phyloP scores from a whole-genome alignment of 768 basidiomycete genomes.

The Chlorophyllum brunneum region DNA sequence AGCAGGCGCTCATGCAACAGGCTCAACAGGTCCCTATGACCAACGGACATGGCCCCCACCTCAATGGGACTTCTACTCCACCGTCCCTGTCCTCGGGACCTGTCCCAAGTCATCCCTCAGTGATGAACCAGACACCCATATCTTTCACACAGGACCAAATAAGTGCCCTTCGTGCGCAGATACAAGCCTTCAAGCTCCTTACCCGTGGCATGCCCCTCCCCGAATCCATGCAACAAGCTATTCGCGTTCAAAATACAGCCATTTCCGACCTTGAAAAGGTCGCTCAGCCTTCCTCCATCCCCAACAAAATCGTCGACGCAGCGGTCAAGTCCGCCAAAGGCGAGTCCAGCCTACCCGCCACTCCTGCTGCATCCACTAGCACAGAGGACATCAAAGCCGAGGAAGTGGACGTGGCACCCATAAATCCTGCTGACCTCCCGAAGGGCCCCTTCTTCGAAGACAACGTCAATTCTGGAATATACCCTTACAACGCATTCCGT shows the following conservation, averaged over 20 bases:
- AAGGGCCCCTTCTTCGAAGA: slow-evolving; percentile 78
- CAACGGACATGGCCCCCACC: slow-evolving; percentile 47
- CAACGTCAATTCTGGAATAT: slow-evolving; percentile 74
- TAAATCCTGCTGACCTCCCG: slow-evolving; percentile 58
- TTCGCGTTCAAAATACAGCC: slow-evolving; percentile 59
- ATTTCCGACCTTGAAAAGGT: slow-evolving; percentile 63
- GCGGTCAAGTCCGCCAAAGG: slow-evolving; percentile 72
- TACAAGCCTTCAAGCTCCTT: slow-evolving; percentile 76
- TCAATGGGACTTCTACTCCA: slow-evolving; percentile 39
- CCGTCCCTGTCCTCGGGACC: slow-evolving; percentile 46
- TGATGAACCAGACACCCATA: slow-evolving; percentile 62
- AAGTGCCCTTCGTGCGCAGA: slow-evolving; percentile 72
- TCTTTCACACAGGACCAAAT: slow-evolving; percentile 79
- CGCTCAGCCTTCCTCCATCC: slow-evolving; percentile 55
- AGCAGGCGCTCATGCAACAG: slow-evolving; percentile 23
- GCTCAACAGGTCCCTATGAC: slow-evolving; percentile 27
- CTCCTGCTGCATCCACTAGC: slow-evolving; percentile 23
- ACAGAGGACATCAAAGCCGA: slow-evolving; percentile 54
- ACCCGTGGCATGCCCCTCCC: slow-evolving; percentile 63
- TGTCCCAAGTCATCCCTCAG: slow-evolving; percentile 46
- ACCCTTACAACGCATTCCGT: slow-evolving; percentile 88
- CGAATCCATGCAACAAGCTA: slow-evolving; percentile 64
- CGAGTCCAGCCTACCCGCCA: slow-evolving; percentile 27
- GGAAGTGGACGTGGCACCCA: slow-evolving; percentile 39
- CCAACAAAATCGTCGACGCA: slow-evolving; percentile 64